Evolutionary conservation across 78 protist genomes (phyloP), one percentile per base, ranked within the genome.

Genomic region (Planoprotostelium fungivorum): DNA sequence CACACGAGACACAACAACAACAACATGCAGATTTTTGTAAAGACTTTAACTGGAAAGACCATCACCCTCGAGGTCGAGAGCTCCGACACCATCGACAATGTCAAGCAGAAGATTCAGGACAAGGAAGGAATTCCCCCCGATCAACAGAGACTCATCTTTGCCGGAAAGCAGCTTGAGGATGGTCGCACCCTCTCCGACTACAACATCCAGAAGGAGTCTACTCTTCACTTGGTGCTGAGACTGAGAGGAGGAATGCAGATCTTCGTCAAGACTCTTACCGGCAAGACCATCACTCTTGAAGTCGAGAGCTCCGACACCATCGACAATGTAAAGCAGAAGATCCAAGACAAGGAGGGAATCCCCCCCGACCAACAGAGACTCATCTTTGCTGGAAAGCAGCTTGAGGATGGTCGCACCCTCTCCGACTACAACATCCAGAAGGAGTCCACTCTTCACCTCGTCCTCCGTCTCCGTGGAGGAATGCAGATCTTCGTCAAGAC

Each of bases 301-400:
- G 99, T 98, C 28, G 99, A 97, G 92, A 86, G 96, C n/a, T 92
- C 96, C 16, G 99, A 98, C 94, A 95, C 98, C 89, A 98, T 98
- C 88, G 99, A 98, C 36, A 97, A 95, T 86, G 99, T 98, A 35
- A 98, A 98, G 94, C 91, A 91, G 37, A 98, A 98, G 97, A 99
- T 99, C 89, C 99, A 98, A 92, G 99, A 98, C 93, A 98, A 98
- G 96, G 99, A 98, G 93, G 99, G 99, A 36, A 98, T 98, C 87
- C 99, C 99, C 91, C 99, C 99, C 34, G 99, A 99, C 84, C 99
- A 98, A 90, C 99, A 99, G 96, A 91, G 99, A 35, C 96, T 99
- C 73, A 99, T 98, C 92, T 99, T 98, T 86, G 99, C 99, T 63
- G 99, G 99, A 88, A 98, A 98, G 97, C 99, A 98, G 91, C 97